Percentiles rank a stretch among this genome's conserved stretches.
These are phyloP conservation scores for Russula compacta DNA, from an alignment of 768 basidiomycete genomes.

Conservation along the genomic window DNA sequence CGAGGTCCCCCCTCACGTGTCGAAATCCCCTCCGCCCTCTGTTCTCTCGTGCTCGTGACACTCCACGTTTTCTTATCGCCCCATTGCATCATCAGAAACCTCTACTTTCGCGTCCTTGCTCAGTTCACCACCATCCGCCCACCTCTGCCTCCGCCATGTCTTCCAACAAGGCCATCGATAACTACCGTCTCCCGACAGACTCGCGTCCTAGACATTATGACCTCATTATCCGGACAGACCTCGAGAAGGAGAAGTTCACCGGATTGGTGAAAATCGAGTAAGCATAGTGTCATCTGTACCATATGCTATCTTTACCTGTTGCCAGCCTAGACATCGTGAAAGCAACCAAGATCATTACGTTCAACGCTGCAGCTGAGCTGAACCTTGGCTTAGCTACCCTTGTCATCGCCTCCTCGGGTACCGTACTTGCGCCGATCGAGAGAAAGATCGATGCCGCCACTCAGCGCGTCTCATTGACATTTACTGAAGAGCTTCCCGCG, in stretches of 20 bases:
- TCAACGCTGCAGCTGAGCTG: slow-evolving; percentile 53
- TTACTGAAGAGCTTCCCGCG: slow-evolving; percentile 51
- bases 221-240: slow-evolving; percentile 70
- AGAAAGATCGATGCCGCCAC: slow-evolving; percentile 45
- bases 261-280: slow-evolving; percentile 70
- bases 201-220: slow-evolving; percentile 73
- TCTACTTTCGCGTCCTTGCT: slow-evolving; percentile 2
- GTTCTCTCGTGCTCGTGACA: not conserved
- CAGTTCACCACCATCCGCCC: slow-evolving; percentile 1
- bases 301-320: not conserved
- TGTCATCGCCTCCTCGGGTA: slow-evolving; percentile 41
- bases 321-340: slow-evolving; percentile 53
- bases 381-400: slow-evolving; percentile 49
- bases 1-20: not conserved
- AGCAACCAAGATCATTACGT: slow-evolving; percentile 50
- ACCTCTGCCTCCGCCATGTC: not conserved
- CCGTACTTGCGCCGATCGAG: slow-evolving; percentile 35
- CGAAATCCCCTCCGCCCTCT: not conserved
- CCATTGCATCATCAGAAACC: not conserved
- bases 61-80: not conserved
- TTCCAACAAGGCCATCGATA: slow-evolving; percentile 10
- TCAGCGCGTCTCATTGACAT: slow-evolving; percentile 56
- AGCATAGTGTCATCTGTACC: slow-evolving; percentile 21
- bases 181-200: slow-evolving; percentile 53
- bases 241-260: slow-evolving; percentile 63